A percentile compares a stretch with the other conserved stretches of the same genome.
Conservation (phyloP, 805 yeast species). For the Pichia rugopelliculosa region DNA sequence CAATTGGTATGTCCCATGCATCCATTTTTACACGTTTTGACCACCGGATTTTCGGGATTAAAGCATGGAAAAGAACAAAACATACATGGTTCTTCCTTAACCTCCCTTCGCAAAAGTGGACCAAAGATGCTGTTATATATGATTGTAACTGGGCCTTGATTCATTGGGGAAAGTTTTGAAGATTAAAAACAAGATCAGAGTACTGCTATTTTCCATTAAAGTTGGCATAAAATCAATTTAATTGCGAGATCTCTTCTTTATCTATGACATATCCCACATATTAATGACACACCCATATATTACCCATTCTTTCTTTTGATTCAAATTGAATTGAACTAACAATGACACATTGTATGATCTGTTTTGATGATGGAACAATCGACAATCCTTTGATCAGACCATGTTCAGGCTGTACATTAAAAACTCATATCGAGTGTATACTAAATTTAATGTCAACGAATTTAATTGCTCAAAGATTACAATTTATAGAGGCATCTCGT, state of each 20-base stretch:
- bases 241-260: not conserved
- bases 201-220: no score
- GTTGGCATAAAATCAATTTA: not conserved
- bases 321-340: not conserved
- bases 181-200: no score
- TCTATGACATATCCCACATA: not conserved
- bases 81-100: no score
- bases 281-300: no score
- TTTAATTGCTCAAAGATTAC: constrained; percentile 2
- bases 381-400: constrained; percentile 1
- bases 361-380: constrained; percentile 3
- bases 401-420: constrained; percentile 1
- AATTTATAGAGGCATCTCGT: not conserved
- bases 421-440: constrained; percentile 4
- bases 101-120: no score
- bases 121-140: no score
- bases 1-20: not conserved
- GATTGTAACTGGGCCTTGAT: no score
- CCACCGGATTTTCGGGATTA: not conserved
- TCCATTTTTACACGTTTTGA: not conserved
- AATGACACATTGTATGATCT: constrained; percentile 3
- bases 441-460: constrained; percentile 2
- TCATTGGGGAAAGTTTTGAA: no score
- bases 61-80: not conserved
- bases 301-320: no score